Percentiles rank a stretch among this genome's conserved stretches.
These are phyloP conservation scores for Lecanosticta acicola DNA, from an alignment of 2,329 filamentous ascomycete genomes.

Conservation along the genomic window DNA sequence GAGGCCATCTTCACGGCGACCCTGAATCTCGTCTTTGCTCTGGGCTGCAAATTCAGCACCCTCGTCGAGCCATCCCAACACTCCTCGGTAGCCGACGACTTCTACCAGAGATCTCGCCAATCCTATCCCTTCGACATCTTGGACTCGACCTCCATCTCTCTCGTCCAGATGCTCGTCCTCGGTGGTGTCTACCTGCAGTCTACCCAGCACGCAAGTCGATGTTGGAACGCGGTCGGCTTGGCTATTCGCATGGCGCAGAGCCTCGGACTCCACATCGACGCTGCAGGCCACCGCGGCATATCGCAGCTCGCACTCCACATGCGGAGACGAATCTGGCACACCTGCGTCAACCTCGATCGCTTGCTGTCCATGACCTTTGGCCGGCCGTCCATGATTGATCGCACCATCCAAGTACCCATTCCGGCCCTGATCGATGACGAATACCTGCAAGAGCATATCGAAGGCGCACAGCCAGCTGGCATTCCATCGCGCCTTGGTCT, in stretches of 20 bases:
- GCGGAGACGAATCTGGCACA: slow-evolving; percentile 57
- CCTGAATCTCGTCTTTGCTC: slow-evolving; percentile 24
- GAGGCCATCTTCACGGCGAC: slow-evolving; percentile 24
- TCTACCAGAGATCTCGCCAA: slow-evolving; percentile 24
- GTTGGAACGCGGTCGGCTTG: slow-evolving; percentile 25
- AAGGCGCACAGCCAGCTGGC: slow-evolving; percentile 34
- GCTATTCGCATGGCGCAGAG: slow-evolving; percentile 61
- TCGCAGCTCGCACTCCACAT: slow-evolving; percentile 62
- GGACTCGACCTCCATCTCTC: slow-evolving; percentile 22
- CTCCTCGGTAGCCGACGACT: slow-evolving; percentile 22
- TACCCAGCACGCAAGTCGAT: slow-evolving; percentile 23
- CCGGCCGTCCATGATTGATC: slow-evolving; percentile 28
- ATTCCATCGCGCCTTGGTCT: slow-evolving; percentile 29
- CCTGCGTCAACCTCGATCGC: slow-evolving; percentile 39
- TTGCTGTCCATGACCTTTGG: slow-evolving; percentile 39
- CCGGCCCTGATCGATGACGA: slow-evolving; percentile 44
- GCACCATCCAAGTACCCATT: slow-evolving; percentile 19
- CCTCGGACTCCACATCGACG: slow-evolving; percentile 62
- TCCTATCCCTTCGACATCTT: slow-evolving; percentile 24
- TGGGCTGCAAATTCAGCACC: slow-evolving; percentile 24
- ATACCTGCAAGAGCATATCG: slow-evolving; percentile 46
- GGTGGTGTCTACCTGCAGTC: slow-evolving; percentile 24
- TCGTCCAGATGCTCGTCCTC: slow-evolving; percentile 24
- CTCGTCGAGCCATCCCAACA: slow-evolving; percentile 21
- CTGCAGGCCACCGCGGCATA: slow-evolving; percentile 45